Conservation (phyloP, 371 early-diverging fungal species). For the Dentiscutata heterogama region DNA sequence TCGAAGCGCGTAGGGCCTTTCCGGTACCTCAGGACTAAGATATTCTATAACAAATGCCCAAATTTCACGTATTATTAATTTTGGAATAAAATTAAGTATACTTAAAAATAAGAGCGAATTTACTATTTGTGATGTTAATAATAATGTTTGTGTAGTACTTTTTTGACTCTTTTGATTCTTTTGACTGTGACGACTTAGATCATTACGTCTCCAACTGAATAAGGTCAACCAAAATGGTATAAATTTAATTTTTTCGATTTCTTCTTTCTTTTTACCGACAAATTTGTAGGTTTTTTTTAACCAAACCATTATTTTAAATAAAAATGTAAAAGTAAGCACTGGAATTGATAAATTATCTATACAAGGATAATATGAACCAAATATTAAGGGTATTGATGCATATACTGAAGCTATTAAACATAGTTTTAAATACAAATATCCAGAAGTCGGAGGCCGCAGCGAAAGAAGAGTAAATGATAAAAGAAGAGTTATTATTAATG, state of each 20-base stretch:
- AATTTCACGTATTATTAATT: not conserved
- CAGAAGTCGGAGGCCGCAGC: not conserved
- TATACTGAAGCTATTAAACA: constrained; percentile 3
- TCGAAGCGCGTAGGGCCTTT: constrained; percentile 20
- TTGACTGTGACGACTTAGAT: not conserved
- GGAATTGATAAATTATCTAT: constrained; percentile 23
- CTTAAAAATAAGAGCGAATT: not conserved
- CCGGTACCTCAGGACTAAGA: constrained; percentile 3
- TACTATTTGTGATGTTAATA: not conserved
- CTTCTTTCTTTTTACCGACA: not conserved
- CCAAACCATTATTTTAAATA: constrained; percentile 36
- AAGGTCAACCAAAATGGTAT: constrained; percentile 25
- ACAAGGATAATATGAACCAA: not conserved
- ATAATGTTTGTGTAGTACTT: not conserved
- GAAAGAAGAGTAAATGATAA: not conserved
- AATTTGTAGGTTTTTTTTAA: constrained; percentile 26
- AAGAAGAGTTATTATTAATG: not conserved
- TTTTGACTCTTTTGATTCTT: not conserved
- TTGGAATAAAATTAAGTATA: not conserved
- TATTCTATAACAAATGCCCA: not conserved
- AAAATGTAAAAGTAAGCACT: not conserved
- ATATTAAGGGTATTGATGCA: not conserved
- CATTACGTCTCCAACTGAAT: constrained; percentile 21
- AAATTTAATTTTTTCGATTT: not conserved
- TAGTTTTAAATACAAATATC: not conserved